Evolutionary conservation across 441 rosid species (phyloP).

Genomic region (Jatropha multifida): DNA sequence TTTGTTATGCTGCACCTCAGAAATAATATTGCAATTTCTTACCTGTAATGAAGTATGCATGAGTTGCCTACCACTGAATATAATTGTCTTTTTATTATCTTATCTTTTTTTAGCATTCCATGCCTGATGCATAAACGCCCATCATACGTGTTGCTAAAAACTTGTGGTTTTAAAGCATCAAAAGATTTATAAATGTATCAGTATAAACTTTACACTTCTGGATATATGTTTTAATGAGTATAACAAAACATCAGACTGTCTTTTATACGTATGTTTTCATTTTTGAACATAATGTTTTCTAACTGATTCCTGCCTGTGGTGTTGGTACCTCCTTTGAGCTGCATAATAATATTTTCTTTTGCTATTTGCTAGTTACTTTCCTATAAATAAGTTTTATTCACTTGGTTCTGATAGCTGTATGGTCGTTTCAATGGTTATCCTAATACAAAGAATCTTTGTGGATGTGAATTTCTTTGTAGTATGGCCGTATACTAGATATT

Average conservation of each 20-base stretch:
- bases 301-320: background rate
- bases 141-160: too few relatives aligned
- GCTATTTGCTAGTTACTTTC: too few relatives aligned
- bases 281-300: background rate
- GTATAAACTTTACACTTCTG: background rate
- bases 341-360: background rate
- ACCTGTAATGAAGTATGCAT: background rate
- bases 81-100: background rate
- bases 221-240: too few relatives aligned
- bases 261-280: background rate
- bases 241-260: too few relatives aligned
- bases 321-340: background rate
- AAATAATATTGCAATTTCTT: background rate
- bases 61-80: background rate
- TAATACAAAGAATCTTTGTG: background rate
- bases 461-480: slow-evolving; percentile 37
- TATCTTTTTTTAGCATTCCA: background rate
- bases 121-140: background rate
- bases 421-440: background rate
- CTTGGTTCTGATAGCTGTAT: background rate
- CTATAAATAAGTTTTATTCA: background rate
- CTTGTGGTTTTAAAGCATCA: background rate
- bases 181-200: background rate
- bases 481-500: slow-evolving; percentile 87
- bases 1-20: background rate